Percentiles rank a stretch among this genome's conserved stretches.
These are phyloP conservation scores for Citeromyces hawaiiensis DNA, from an alignment of 1,139 yeast genomes.

Conservation along the genomic window DNA sequence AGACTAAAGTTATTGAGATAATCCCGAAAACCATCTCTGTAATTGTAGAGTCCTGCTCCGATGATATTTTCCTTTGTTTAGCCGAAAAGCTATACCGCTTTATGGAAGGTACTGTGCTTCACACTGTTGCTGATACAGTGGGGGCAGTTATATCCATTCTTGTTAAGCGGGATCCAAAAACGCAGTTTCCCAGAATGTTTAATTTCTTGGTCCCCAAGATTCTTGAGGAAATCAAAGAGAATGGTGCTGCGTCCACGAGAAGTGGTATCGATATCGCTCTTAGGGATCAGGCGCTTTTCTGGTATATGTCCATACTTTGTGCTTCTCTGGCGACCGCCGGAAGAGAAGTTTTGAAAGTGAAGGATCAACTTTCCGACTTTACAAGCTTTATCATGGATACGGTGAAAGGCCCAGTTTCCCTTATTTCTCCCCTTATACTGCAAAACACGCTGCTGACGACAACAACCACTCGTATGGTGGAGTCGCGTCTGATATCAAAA, in stretches of 20 bases:
- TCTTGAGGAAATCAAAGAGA: constrained; percentile 59
- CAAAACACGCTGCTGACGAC: constrained; percentile 47
- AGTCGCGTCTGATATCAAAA: constrained; percentile 35
- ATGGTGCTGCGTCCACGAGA: constrained; percentile 73
- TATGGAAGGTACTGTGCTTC: constrained; percentile 44
- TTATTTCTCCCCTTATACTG: constrained; percentile 15
- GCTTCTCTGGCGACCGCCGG: constrained; percentile 67
- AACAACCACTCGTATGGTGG: constrained; percentile 44
- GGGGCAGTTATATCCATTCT: constrained; percentile 63
- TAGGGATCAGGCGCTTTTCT: constrained; percentile 63
- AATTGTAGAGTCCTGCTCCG: constrained; percentile 58
- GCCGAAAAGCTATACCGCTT: constrained; percentile 42
- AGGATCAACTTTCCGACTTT: constrained; percentile 33
- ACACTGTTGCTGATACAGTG: constrained; percentile 53
- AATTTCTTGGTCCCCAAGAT: constrained; percentile 37
- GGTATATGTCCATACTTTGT: constrained; percentile 61
- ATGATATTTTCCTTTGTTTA: constrained; percentile 39
- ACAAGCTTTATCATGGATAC: constrained; percentile 36
- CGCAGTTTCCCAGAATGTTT: constrained; percentile 31
- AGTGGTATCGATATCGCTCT: constrained; percentile 50
- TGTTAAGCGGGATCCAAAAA: constrained; percentile 44
- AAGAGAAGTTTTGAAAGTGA: constrained; percentile 27
- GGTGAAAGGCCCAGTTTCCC: constrained; percentile 50
- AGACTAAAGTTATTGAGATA: constrained; percentile 31
- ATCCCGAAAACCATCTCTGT: constrained; percentile 57